Base-by-base conservation (phyloP, 1,284 basidiomycete species). In the Porodaedalea pini region DNA sequence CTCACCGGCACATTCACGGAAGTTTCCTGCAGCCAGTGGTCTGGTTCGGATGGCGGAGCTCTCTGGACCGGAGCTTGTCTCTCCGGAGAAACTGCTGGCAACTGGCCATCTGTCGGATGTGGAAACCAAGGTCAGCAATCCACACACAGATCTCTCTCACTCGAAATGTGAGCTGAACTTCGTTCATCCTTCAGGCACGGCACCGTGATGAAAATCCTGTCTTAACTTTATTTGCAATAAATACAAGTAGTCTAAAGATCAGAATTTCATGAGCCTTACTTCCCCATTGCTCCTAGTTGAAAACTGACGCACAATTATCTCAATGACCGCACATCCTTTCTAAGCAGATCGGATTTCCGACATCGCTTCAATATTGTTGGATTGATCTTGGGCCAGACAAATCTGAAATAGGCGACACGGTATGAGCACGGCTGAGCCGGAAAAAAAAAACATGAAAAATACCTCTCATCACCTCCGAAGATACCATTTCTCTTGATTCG, bases 311-410 rank as follows among this genome's bases (percentile, higher is more conserved):
- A 27, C 15, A 15, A 32, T 49, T 45, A 40, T 21, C 15, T 4
- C 34, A 19, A 13, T 4, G 27, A 21, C 1, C 6, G 11, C n/a
- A 19, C 11, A 5, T 37, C 1, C 11, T 36, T 34, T 8, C 31
- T 27, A 17, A 8, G 34, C 32, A 23, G 29, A 17, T 15, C 45
- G 4, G 25, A 27, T 15, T 52, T 23, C 37, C 44, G 41, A 34
- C 57, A 58, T 25, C 40, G 64, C 48, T 61, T 64, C 29, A 78
- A 59, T 53, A 77, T 61, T 4, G 10, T 51, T 10, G 74, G 72
- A 62, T 77, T 78, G 13, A 79, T 61, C 59, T 71, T 74, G 4
- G 76, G 73, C 77, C 76, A 78, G 25, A 56, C 59, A 56, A 69
- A 74, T 36, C 61, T 62, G 7, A 53, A 52, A 11, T 65, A 70